A percentile compares a stretch with the other conserved stretches of the same genome.
Conservation (phyloP, 31 red algal species). For the Endocladia muricata region DNA sequence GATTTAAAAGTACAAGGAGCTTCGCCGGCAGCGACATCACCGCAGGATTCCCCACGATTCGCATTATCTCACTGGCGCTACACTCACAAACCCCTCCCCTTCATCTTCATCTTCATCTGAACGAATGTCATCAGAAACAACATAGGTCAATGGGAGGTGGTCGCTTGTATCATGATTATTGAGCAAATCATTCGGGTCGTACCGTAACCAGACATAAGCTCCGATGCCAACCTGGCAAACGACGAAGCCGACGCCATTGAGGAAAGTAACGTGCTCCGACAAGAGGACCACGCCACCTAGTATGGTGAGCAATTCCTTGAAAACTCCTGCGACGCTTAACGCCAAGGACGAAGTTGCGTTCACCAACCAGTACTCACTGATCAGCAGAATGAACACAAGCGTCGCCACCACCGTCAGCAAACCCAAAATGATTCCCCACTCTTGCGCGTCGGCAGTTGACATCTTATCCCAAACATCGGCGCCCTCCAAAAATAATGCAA, state of each 20-base stretch:
- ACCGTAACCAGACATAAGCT: conserved; percentile 62
- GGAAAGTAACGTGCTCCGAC: conserved; percentile 50
- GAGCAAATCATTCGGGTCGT: conserved; percentile 20
- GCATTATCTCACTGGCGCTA: too few relatives aligned
- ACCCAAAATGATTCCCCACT: conserved; percentile 32
- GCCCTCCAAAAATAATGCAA: conserved; percentile 75
- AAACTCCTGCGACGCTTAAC: conserved; percentile 91
- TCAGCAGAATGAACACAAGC: conserved; percentile 88
- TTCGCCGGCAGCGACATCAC: too few relatives aligned
- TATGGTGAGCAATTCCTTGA: conserved; percentile 97
- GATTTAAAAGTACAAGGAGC: too few relatives aligned
- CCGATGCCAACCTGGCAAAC: conserved; percentile 85
- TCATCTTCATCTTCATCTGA: background rate
- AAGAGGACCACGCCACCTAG: conserved; percentile 83
- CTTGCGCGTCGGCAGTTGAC: background rate
- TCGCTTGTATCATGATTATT: too few relatives aligned
- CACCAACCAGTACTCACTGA: conserved; percentile 95
- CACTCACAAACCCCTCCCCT: background rate
- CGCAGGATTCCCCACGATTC: too few relatives aligned
- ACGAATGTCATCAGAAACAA: background rate
- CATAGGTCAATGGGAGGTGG: too few relatives aligned
- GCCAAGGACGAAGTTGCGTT: conserved; percentile 88
- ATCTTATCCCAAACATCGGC: conserved; percentile 7
- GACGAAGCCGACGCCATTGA: conserved; percentile 85
- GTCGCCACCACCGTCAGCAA: conserved; percentile 58